A percentile compares a stretch with the other conserved stretches of the same genome.
phyloP scores from a whole-genome alignment of 805 yeast species.

The Pichia gijzeniarum region DNA sequence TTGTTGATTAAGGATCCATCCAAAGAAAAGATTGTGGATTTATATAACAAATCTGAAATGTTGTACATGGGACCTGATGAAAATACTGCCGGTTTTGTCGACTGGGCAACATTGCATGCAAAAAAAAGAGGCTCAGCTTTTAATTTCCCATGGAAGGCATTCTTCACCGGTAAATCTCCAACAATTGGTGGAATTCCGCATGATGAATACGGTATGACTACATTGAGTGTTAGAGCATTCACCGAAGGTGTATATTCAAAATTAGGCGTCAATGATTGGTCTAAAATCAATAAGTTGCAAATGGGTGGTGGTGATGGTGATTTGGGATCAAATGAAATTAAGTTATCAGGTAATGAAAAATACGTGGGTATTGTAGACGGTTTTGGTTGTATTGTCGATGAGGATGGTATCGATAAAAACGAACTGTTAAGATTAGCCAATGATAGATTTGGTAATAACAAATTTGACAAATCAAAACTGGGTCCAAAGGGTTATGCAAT shows the following conservation, averaged over 20 bases:
- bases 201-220: conserved; percentile 97
- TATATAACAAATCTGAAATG: conserved; percentile 79
- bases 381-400: conserved; percentile 90
- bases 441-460: conserved; percentile 65
- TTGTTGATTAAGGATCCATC: conserved; percentile 67
- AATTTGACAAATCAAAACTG: conserved; percentile 61
- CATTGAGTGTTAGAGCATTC: conserved; percentile 86
- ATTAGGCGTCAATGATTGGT: conserved; percentile 49
- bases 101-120: conserved; percentile 97
- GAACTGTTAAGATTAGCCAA: conserved; percentile 78
- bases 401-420: conserved; percentile 73
- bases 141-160: conserved; percentile 79
- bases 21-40: conserved; percentile 78
- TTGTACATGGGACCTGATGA: conserved; percentile 99
- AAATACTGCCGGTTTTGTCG: conserved; percentile 91
- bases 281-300: conserved; percentile 70
- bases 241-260: conserved; percentile 84
- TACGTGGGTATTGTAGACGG: conserved; percentile 93
- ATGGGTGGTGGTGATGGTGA: conserved; percentile 99
- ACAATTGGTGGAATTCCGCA: conserved; percentile 95
- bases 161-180: conserved; percentile 94
- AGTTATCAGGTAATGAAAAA: conserved; percentile 73
- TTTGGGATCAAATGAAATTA: conserved; percentile 90
- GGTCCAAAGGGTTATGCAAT: conserved; percentile 74
- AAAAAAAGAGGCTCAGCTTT: conserved; percentile 87